Evolutionary conservation across 2,329 filamentous ascomycete genomes (phyloP).

Genomic region (Colletotrichum neosansevieriae): DNA sequence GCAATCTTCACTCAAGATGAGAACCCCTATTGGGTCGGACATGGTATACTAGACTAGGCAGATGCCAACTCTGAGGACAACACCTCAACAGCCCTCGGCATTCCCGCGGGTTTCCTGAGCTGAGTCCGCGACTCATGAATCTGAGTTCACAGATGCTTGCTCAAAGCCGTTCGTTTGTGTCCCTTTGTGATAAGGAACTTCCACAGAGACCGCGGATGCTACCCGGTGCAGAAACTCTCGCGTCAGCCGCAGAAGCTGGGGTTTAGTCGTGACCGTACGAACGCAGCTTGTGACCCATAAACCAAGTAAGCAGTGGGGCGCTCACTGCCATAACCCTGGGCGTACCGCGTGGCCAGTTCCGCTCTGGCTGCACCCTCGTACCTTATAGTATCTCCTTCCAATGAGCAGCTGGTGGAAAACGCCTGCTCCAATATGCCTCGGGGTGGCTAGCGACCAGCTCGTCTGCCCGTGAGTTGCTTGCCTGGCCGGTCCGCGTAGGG

Average conservation of each 20-base stretch:
- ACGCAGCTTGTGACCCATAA: neutral
- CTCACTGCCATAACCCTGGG: constrained; percentile 3
- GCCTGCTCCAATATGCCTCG: neutral
- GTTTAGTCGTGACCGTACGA: neutral
- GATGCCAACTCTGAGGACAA: neutral
- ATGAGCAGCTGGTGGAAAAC: neutral
- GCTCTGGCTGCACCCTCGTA: neutral
- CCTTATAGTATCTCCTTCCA: neutral
- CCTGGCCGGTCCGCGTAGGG: neutral
- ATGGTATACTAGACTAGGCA: neutral
- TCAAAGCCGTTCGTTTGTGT: constrained; percentile 1
- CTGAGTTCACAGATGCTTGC: neutral
- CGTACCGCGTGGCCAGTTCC: constrained; percentile 2
- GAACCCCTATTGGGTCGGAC: too few relatives aligned
- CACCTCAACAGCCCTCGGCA: neutral
- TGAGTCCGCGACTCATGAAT: neutral
- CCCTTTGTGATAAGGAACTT: constrained; percentile 1
- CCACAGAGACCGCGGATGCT: neutral
- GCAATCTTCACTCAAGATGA: too few relatives aligned
- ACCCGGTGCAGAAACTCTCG: constrained; percentile 1
- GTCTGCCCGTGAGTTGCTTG: neutral
- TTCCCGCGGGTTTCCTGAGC: neutral
- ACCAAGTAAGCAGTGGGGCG: neutral
- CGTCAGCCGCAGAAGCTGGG: constrained; percentile 3
- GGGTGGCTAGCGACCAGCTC: neutral